Conservation (phyloP, 2,329 filamentous ascomycete genomes). For the Akanthomyces lecanii region DNA sequence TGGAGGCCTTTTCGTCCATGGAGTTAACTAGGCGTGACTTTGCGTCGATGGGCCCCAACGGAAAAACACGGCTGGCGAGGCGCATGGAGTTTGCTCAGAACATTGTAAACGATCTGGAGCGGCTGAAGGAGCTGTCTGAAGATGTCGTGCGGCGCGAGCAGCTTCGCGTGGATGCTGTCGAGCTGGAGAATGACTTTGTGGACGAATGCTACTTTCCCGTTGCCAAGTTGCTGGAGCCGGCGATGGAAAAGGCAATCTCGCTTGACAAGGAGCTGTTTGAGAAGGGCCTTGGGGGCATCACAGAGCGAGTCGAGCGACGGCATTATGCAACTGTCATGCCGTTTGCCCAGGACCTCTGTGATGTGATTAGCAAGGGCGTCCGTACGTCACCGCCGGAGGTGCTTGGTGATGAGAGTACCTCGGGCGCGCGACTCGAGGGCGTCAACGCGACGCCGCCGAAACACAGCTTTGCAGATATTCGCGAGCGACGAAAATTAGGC, state of each 20-base stretch:
- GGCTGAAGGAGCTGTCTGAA: slow-evolving; percentile 65
- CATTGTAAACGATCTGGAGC: slow-evolving; percentile 71
- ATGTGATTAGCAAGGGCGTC: slow-evolving; percentile 51
- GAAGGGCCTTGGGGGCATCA: slow-evolving; percentile 46
- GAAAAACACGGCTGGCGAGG: slow-evolving; percentile 69
- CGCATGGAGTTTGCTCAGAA: slow-evolving; percentile 84
- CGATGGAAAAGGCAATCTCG: slow-evolving; percentile 75
- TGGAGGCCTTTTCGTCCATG: slow-evolving; percentile 96
- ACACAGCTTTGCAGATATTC: slow-evolving; percentile 61
- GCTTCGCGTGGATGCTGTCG: slow-evolving; percentile 70
- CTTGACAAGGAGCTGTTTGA: slow-evolving; percentile 62
- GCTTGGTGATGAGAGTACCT: slow-evolving; percentile 23
- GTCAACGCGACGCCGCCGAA: slow-evolving; percentile 48
- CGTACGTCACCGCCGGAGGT: slow-evolving; percentile 35
- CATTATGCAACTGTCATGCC: slow-evolving; percentile 55
- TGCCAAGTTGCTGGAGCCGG: slow-evolving; percentile 67
- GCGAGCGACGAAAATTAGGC: slow-evolving; percentile 77
- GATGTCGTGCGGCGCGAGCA: slow-evolving; percentile 71
- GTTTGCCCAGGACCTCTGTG: slow-evolving; percentile 55
- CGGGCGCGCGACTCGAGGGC: slow-evolving; percentile 24
- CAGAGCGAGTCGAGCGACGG: slow-evolving; percentile 49
- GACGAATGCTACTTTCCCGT: slow-evolving; percentile 92
- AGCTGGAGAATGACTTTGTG: slow-evolving; percentile 73
- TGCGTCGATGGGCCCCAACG: slow-evolving; percentile 85
- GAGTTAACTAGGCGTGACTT: slow-evolving; percentile 95